Evolutionary conservation across 1,284 basidiomycete genomes (phyloP).

Genomic region (Ustilago xerochloae): DNA sequence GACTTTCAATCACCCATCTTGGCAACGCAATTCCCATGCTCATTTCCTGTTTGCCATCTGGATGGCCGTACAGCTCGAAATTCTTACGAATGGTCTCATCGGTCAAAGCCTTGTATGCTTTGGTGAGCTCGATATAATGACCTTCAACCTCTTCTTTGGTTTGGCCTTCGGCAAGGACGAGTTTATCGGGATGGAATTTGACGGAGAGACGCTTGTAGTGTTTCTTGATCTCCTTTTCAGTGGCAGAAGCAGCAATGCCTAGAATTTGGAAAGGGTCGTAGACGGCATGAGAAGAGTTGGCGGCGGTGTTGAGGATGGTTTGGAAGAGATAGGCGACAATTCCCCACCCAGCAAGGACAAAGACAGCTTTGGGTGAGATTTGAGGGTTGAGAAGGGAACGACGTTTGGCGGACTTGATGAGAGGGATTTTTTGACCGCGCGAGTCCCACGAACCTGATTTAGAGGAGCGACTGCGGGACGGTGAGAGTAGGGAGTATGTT

Average conservation of each 20-base stretch:
- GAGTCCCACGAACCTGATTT: constrained; percentile 61
- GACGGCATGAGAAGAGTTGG: constrained; percentile 68
- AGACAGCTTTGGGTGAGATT: constrained; percentile 45
- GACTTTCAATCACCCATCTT: constrained; percentile 89
- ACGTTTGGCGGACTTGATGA: constrained; percentile 40
- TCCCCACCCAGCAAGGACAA: constrained; percentile 79
- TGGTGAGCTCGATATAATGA: constrained; percentile 92
- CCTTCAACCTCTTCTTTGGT: constrained; percentile 89
- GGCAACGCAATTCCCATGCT: constrained; percentile 97
- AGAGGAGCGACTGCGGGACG: constrained; percentile 15
- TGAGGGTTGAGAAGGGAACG: constrained; percentile 56
- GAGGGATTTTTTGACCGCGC: constrained; percentile 57
- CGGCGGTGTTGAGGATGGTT: constrained; percentile 73
- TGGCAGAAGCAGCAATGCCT: constrained; percentile 80
- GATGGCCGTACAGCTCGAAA: constrained; percentile 90
- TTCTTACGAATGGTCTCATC: constrained; percentile 94
- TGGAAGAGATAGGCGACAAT: constrained; percentile 77
- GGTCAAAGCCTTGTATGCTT: constrained; percentile 96
- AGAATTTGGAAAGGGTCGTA: constrained; percentile 97
- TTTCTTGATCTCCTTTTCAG: constrained; percentile 93
- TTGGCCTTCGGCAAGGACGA: constrained; percentile 81
- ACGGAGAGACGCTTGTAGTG: constrained; percentile 87
- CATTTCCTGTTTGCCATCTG: constrained; percentile 93
- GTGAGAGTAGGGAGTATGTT: constrained; percentile 58
- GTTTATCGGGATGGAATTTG: constrained; percentile 88